Evolutionary conservation across 2,329 filamentous ascomycete species (phyloP), one percentile per base, ranked within the genome.

Genomic region (Cladosporium sp.): DNA sequence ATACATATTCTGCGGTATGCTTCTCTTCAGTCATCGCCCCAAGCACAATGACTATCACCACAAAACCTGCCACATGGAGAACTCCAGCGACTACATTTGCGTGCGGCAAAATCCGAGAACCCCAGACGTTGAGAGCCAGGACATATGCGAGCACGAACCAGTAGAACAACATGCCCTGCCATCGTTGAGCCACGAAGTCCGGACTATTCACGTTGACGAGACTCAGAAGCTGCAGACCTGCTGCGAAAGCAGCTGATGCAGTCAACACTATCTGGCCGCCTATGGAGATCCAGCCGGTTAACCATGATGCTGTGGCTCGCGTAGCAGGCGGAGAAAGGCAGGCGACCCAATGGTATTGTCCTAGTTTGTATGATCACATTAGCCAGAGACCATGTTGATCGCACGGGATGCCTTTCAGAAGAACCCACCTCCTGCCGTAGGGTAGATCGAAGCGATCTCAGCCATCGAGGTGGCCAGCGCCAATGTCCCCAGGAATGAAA

Each of bases 61-160:
- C 79, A 65, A 82, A 80, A 3, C 80, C 81, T 14, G 78, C 65
- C 12, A 82, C 70, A 59, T 83, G 81, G 6, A 83, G 64, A 25
- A 80, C 73, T 5, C 82, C 68, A 22, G 81, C 72, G 12, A 78
- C 61, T 0, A 75, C 75, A 65, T 83, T 80, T 20, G 81, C 70
- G 15, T 74, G 69, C 0, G 80, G 78, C 3, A 82, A 66, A 1
- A 75, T 61, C 39, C 71, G 72, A 2, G 74, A 75, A 5, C 74
- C 71, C 14, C 75, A 68, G 1, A 74, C 74, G 61, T 82, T 83
- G 65, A 81, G 73, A 20, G 70, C 59, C 34, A 72, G 68, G 6
- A 66, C 65, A 51, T 75, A 55, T 30, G 65, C 40, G 6, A 75
- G 70, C 12, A 80, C 66, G 0, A 75, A 77, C 66, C 76, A 80